phyloP scores from a whole-genome alignment of 768 basidiomycete species.

The Melanogaster broomeanus region DNA sequence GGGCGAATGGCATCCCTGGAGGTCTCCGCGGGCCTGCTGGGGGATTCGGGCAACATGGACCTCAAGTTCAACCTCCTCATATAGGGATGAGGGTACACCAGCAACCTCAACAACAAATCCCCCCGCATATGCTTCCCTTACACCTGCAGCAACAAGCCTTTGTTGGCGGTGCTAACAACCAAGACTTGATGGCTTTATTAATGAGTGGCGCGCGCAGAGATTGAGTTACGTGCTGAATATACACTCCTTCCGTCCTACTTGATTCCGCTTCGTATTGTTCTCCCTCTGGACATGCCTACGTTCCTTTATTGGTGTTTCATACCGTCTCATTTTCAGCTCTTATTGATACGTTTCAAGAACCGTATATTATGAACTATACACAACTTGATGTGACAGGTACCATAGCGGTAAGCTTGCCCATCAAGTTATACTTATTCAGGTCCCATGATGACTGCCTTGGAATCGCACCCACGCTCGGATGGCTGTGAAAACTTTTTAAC shows the following conservation, averaged over 20 bases:
- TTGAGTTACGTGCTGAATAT: conserved; percentile 37
- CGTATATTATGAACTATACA: conserved; percentile 24
- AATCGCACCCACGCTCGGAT: too few species aligned
- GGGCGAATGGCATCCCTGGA: conserved; percentile 46
- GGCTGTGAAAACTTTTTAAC: too few species aligned
- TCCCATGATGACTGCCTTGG: too few species aligned
- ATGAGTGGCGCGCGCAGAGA: conserved; percentile 74
- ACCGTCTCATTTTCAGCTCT: conserved; percentile 18
- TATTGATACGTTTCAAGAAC: conserved; percentile 17
- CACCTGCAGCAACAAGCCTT: conserved; percentile 64
- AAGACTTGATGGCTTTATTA: conserved; percentile 81
- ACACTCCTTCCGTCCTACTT: conserved; percentile 7
- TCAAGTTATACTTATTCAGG: too few species aligned
- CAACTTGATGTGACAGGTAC: conserved; percentile 2
- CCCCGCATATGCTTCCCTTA: conserved; percentile 51
- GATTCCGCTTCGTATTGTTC: conserved; percentile 12
- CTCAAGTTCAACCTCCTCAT: conserved; percentile 33
- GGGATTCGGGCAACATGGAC: conserved; percentile 38
- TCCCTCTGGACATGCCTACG: conserved; percentile 27
- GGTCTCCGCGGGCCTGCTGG: conserved; percentile 49
- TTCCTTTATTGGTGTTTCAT: conserved; percentile 36
- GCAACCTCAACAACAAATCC: conserved; percentile 50
- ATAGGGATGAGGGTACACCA: conserved; percentile 35
- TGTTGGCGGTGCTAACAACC: conserved; percentile 47
- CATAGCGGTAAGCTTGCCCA: too few species aligned